A percentile compares a stretch with the other conserved stretches of the same genome.
phyloP scores from a whole-genome alignment of 2,329 filamentous ascomycete genomes.

The Trichothecium roseum region DNA sequence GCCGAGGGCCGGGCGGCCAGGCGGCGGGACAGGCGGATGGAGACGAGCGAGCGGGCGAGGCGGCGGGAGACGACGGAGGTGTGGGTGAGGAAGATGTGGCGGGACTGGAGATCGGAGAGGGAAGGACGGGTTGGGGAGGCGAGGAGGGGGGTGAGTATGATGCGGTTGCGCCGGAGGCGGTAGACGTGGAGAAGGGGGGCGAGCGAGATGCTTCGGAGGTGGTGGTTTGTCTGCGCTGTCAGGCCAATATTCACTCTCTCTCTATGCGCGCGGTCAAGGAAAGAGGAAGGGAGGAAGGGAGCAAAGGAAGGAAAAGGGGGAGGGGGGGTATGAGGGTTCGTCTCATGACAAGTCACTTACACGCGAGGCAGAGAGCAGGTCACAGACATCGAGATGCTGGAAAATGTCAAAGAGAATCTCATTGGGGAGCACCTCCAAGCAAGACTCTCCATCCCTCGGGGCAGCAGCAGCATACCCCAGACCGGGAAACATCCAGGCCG shows the following conservation, averaged over 20 bases:
- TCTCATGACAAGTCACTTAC: too few species aligned
- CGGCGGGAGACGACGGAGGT: constrained; percentile 55
- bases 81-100: constrained; percentile 56
- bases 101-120: constrained; percentile 49
- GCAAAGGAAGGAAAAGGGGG: constrained; percentile 1
- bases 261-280: too few species aligned
- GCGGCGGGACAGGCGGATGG: constrained; percentile 53
- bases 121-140: constrained; percentile 46
- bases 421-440: constrained; percentile 31
- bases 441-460: neutral
- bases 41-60: constrained; percentile 52
- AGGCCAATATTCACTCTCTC: too few species aligned
- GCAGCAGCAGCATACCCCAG: neutral
- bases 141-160: constrained; percentile 44
- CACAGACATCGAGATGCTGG: constrained; percentile 44
- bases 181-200: constrained; percentile 55
- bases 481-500: too few species aligned
- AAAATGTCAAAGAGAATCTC: constrained; percentile 47
- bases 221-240: constrained; percentile 44
- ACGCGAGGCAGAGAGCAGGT: constrained; percentile 44
- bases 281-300: too few species aligned
- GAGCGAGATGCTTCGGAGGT: constrained; percentile 49
- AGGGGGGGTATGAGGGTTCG: neutral
- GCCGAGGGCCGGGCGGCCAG: constrained; percentile 50
- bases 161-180: constrained; percentile 47